These are phyloP conservation scores for Polygonum aviculare DNA, from an alignment of 148 eudicot genomes.

Conservation along the genomic window DNA sequence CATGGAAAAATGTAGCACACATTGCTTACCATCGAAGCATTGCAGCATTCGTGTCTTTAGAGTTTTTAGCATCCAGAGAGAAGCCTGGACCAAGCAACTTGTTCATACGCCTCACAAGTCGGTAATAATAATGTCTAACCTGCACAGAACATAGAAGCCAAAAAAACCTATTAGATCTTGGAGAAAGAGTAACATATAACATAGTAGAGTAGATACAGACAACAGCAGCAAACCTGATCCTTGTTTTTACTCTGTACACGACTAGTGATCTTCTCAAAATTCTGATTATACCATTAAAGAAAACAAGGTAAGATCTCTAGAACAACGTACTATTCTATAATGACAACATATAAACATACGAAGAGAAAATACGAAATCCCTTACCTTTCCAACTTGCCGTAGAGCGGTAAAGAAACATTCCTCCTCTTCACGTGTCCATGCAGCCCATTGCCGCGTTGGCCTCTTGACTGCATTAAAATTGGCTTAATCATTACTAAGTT, in stretches of 20 bases:
- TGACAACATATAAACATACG: background rate
- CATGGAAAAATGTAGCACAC: background rate
- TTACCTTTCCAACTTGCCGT: constrained; percentile 98
- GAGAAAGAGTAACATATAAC: background rate
- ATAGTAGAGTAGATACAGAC: background rate
- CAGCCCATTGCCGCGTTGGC: constrained; percentile 95
- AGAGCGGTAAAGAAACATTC: constrained; percentile 89
- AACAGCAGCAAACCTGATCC: constrained; percentile 64
- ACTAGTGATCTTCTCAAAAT: constrained; percentile 90
- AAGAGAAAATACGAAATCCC: background rate
- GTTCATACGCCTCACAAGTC: constrained; percentile 98
- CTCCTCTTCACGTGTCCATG: constrained; percentile 99
- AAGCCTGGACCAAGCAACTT: constrained; percentile 88
- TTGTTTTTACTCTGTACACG: constrained; percentile 94
- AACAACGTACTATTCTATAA: background rate
- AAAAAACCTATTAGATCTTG: background rate
- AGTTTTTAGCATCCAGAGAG: constrained; percentile 84
- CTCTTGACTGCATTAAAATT: constrained; percentile 46
- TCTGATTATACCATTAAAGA: constrained; percentile 35
- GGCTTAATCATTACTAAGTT: constrained; percentile 14
- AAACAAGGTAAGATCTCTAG: constrained; percentile 10
- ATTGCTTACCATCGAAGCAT: constrained; percentile 83
- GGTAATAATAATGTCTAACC: constrained; percentile 98
- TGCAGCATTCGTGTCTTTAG: constrained; percentile 97
- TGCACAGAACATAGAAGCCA: constrained; percentile 21